phyloP scores from a whole-genome alignment of 2,329 filamentous ascomycete genomes.

The Aspergillus piperis region DNA sequence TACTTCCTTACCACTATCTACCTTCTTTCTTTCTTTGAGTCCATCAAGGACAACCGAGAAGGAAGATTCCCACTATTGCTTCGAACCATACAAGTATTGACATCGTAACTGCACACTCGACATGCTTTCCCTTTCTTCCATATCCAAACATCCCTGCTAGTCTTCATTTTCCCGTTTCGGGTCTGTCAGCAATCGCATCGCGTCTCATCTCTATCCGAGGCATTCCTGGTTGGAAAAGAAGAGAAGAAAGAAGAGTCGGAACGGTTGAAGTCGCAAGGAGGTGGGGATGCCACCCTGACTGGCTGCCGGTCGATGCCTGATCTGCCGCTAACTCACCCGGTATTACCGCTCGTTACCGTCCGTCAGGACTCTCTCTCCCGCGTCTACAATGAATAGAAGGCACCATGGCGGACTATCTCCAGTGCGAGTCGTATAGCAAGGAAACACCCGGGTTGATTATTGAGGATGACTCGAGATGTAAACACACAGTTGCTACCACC shows the following conservation, averaged over 20 bases:
- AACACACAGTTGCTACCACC: not conserved
- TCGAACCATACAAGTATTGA: not conserved
- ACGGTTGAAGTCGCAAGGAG: slow-evolving; percentile 2
- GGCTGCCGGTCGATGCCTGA: slow-evolving; percentile 21
- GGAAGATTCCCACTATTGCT: not conserved
- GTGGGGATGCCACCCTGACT: slow-evolving; percentile 17
- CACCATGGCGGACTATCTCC: too few relatives aligned
- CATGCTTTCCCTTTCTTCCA: not conserved
- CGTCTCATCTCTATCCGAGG: not conserved
- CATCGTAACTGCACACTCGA: slow-evolving; percentile 13
- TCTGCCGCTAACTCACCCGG: slow-evolving; percentile 18
- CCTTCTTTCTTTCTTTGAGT: not conserved
- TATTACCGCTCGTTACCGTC: not conserved
- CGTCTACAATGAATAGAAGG: too few relatives aligned
- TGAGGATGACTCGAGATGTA: too few relatives aligned
- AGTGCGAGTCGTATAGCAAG: too few relatives aligned
- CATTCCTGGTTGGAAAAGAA: slow-evolving; percentile 4
- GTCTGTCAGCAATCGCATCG: not conserved
- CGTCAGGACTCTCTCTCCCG: too few relatives aligned
- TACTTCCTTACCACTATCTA: not conserved
- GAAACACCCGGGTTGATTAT: too few relatives aligned
- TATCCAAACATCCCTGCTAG: slow-evolving; percentile 1
- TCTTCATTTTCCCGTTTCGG: not conserved
- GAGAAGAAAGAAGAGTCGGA: slow-evolving; percentile 11
- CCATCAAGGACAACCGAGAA: too few relatives aligned